A percentile compares a stretch with the other conserved stretches of the same genome.
Conservation (phyloP, 83 land plant genomes). For the Picea engelmannii region DNA sequence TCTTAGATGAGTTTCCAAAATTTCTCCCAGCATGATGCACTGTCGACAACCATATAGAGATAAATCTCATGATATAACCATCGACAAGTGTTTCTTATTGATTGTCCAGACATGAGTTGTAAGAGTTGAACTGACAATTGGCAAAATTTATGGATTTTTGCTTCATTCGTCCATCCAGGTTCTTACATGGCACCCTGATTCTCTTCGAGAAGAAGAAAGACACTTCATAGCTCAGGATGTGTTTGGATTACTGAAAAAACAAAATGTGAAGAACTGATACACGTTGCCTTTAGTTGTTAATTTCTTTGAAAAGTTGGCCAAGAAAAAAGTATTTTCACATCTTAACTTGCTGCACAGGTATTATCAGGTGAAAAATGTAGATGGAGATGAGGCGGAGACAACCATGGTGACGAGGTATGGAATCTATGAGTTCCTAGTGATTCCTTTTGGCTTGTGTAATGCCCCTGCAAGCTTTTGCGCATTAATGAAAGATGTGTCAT, state of each 20-base stretch:
- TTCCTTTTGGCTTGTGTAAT: not conserved
- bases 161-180: not conserved
- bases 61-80: not conserved
- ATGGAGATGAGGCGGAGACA: too few relatives aligned
- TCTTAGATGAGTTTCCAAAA: not conserved
- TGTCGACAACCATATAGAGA: not conserved
- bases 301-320: not conserved
- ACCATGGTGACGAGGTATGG: not conserved
- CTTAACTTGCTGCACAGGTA: not conserved
- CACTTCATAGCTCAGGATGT: not conserved
- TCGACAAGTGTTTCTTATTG: not conserved
- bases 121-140: not conserved
- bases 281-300: not conserved
- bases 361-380: not conserved
- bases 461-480: too few relatives aligned
- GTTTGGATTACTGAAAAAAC: not conserved
- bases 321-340: not conserved
- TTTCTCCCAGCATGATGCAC: not conserved
- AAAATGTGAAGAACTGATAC: not conserved
- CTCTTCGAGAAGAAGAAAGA: not conserved
- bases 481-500: too few relatives aligned
- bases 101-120: not conserved
- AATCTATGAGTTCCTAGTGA: not conserved
- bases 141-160: not conserved
- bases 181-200: not conserved